phyloP scores from a whole-genome alignment of 2,329 filamentous ascomycete genomes.

The Fusarium pininemorale region DNA sequence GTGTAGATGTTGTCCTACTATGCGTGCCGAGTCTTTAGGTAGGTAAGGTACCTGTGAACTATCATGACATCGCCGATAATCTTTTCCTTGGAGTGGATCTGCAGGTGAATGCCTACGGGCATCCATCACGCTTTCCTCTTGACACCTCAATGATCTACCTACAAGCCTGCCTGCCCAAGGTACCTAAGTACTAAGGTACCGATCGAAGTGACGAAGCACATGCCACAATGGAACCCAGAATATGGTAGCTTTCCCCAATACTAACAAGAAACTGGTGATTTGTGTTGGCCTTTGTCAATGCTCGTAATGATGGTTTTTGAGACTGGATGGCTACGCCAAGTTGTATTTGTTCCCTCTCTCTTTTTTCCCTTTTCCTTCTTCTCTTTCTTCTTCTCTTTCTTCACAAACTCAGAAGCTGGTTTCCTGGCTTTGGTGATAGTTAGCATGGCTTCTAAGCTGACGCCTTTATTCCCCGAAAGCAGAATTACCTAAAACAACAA shows the following conservation, averaged over 20 bases:
- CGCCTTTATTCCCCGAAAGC: slow-evolving; percentile 29
- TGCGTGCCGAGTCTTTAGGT: background rate
- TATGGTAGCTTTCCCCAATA: background rate
- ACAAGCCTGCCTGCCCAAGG: background rate
- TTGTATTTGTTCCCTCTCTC: background rate
- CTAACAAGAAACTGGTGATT: background rate
- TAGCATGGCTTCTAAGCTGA: slow-evolving; percentile 1
- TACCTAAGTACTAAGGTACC: no score
- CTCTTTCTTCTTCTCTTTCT: background rate
- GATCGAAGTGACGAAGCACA: background rate
- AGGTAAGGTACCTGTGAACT: background rate
- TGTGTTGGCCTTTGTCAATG: background rate
- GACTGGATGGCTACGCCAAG: background rate
- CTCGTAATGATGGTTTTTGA: background rate
- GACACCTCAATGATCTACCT: background rate
- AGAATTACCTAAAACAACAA: slow-evolving; percentile 30
- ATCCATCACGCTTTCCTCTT: background rate
- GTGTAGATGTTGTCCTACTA: slow-evolving; percentile 4
- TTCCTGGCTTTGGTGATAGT: slow-evolving; percentile 8
- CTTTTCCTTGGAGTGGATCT: slow-evolving; percentile 1
- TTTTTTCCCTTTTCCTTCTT: background rate
- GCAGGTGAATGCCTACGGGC: background rate
- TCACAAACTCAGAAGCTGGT: background rate
- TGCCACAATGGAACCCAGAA: background rate
- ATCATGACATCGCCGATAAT: slow-evolving; percentile 1